These are phyloP conservation scores for Pseudogymnoascus sp. DNA, from an alignment of 2,329 filamentous ascomycete species.

Conservation along the genomic window DNA sequence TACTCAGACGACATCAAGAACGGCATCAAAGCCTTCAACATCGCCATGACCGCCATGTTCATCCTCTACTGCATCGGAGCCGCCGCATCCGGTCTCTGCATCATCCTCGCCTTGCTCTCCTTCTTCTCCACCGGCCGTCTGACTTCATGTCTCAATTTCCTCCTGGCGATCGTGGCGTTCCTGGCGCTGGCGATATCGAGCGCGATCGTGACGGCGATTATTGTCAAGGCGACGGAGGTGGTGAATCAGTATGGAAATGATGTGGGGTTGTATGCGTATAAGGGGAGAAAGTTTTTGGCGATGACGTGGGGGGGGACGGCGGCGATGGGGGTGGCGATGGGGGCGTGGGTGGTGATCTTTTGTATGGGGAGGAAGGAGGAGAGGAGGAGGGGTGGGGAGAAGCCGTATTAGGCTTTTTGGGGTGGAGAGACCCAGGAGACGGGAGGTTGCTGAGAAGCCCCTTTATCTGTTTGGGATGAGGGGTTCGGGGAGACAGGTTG, in stretches of 20 bases:
- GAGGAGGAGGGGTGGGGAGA: background rate
- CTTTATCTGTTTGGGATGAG: background rate
- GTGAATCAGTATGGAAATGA: conserved; percentile 35
- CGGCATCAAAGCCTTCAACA: conserved; percentile 43
- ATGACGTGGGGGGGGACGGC: conserved; percentile 53
- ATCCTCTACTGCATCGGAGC: conserved; percentile 54
- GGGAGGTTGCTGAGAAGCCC: background rate
- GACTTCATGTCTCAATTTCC: conserved; percentile 15
- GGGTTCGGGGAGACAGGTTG: background rate
- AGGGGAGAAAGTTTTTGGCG: conserved; percentile 47
- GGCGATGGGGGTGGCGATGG: conserved; percentile 32
- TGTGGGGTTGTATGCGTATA: conserved; percentile 29
- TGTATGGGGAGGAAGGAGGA: conserved; percentile 22
- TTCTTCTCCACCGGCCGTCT: conserved; percentile 35
- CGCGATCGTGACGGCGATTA: conserved; percentile 62
- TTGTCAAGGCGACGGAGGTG: conserved; percentile 43
- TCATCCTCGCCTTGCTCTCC: conserved; percentile 39
- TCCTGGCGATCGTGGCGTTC: conserved; percentile 30
- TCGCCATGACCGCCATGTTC: conserved; percentile 45
- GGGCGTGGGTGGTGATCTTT: conserved; percentile 26
- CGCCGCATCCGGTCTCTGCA: conserved; percentile 41
- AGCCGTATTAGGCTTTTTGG: background rate
- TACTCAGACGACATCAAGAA: conserved; percentile 51
- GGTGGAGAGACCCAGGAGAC: background rate
- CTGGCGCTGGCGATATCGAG: conserved; percentile 62